These are phyloP conservation scores for Suillus alpinus DNA, from an alignment of 768 basidiomycete species.

Conservation along the genomic window DNA sequence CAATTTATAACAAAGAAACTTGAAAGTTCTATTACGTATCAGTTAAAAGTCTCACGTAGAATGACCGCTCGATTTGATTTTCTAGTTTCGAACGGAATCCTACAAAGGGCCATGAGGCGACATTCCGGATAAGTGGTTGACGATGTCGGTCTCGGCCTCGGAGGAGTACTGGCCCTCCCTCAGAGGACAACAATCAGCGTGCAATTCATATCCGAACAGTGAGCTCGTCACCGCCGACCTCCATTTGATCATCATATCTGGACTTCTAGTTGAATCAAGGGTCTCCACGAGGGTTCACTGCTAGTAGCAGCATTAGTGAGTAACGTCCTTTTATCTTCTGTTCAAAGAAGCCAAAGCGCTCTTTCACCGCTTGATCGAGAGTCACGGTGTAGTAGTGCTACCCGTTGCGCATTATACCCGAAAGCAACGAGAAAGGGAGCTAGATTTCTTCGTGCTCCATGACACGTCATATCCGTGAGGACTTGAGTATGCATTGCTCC, in stretches of 20 bases:
- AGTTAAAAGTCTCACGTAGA: neutral
- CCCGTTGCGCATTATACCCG: neutral
- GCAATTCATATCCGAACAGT: constrained; percentile 23
- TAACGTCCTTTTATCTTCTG: neutral
- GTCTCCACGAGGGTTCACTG: neutral
- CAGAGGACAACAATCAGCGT: constrained; percentile 2
- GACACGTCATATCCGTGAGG: neutral
- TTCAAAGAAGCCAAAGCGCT: neutral
- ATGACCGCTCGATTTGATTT: neutral
- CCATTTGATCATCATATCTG: neutral
- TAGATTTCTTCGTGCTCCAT: neutral
- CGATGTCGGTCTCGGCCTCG: neutral
- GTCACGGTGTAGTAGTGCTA: neutral
- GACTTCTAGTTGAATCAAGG: neutral
- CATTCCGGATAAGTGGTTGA: neutral
- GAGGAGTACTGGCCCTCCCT: neutral
- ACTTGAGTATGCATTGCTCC: neutral
- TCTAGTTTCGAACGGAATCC: constrained; percentile 8
- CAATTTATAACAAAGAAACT: constrained; percentile 1
- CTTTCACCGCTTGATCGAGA: neutral
- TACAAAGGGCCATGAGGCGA: neutral
- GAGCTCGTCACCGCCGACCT: neutral
- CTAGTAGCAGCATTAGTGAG: neutral
- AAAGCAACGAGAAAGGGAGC: neutral
- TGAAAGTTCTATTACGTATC: neutral